phyloP scores from a whole-genome alignment of 441 rosid species.

The Gossypium schwendimanii region DNA sequence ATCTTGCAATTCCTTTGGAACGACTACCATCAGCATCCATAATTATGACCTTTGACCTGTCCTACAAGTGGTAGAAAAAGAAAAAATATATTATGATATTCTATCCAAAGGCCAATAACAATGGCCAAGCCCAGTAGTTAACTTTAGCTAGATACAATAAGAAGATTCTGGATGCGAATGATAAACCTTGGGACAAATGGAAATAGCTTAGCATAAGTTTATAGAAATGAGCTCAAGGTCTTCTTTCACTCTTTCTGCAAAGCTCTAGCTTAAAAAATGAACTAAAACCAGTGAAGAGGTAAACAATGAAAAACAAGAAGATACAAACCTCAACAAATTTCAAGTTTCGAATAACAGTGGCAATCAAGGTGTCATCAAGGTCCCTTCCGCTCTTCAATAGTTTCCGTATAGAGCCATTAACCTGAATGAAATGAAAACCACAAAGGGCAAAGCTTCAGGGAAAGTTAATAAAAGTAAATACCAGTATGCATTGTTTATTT shows the following conservation, averaged over 20 bases:
- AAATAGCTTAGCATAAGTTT: neutral
- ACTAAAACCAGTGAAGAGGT: constrained; percentile 4
- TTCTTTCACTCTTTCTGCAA: constrained; percentile 7
- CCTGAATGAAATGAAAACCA: constrained; percentile 38
- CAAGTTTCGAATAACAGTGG: constrained; percentile 69
- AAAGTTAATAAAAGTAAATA: constrained; percentile 9
- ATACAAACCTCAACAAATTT: constrained; percentile 61
- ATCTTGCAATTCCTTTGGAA: constrained; percentile 86
- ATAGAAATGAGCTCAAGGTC: neutral
- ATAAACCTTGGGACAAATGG: neutral
- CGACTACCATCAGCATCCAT: constrained; percentile 88
- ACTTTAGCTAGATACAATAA: neutral
- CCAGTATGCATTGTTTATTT: neutral
- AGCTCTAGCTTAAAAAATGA: constrained; percentile 11
- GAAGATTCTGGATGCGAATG: neutral
- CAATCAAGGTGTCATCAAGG: constrained; percentile 59
- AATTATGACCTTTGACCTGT: constrained; percentile 87
- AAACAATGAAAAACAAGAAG: constrained; percentile 19
- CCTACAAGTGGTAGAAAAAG: constrained; percentile 61
- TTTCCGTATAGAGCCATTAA: constrained; percentile 48
- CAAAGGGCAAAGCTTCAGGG: constrained; percentile 17
- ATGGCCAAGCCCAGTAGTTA: neutral
- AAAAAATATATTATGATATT: neutral
- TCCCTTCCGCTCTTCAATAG: constrained; percentile 65
- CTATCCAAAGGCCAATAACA: neutral